Base-by-base conservation (phyloP, 1,284 basidiomycete genomes). In the Apiotrichum gamsii region DNA sequence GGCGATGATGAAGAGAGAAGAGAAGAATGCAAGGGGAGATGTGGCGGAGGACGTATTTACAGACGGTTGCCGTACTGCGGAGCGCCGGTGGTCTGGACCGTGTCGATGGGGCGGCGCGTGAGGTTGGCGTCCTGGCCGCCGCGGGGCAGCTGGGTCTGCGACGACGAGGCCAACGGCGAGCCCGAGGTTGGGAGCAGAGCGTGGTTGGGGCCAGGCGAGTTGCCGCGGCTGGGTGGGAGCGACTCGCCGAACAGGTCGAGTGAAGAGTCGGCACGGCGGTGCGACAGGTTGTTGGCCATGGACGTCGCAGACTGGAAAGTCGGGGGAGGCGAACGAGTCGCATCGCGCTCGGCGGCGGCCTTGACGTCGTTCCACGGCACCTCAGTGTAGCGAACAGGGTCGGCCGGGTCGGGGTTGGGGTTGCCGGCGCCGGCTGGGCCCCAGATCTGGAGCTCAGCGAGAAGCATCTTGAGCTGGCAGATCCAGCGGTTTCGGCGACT, bases 401-500 rank as follows among this genome's bases (percentile, higher is more conserved):
- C 72, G 34, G 82, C 70, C 11, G 76, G 72, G 10, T 63, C 54
- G 34, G 68, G 80, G 63, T 63, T 74, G 59, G 48, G 87, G 82
- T 76, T 84, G 24, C 74, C 74, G 14, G 69, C 76, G 21, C 86
- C 88, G 41, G 51, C 72, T 5, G 88, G 85, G 5, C 88, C 89
- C 61, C 76, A 90, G 52, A 94, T 84, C 58, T 81, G 76, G 44
- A 83, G 73, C 47, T 87, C 82, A 29, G 77, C 76, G 49, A 94
- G 73, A 28, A 60, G 77, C 33, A 78, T 69, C 72, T 91, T 93
- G 52, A 95, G 76, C 20, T 85, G 84, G 67, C 87, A 91, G 32
- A 91, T 79, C 88, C 89, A 93, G 72, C 88, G 89, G 76, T 93
- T 93, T 43, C 88, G 79, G 47, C 90, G 81, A 73, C 85, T 74